Percentiles rank a stretch among this genome's conserved stretches.
phyloP scores from a whole-genome alignment of 2,329 filamentous ascomycete genomes.

The Ploettnerulaceae sp. region DNA sequence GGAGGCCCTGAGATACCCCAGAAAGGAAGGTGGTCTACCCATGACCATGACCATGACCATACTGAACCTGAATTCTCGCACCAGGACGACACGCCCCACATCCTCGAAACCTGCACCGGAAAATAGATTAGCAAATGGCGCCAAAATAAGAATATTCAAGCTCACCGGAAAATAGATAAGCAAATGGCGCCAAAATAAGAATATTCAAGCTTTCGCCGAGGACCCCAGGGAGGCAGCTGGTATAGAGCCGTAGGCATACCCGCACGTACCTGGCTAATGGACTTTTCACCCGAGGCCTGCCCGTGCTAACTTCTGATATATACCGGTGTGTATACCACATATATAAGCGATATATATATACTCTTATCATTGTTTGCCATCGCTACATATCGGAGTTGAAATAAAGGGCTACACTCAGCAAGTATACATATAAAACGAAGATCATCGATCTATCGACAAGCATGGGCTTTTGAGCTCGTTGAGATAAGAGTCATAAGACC shows the following conservation, averaged over 20 bases:
- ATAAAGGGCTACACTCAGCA: neutral
- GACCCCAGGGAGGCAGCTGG: neutral
- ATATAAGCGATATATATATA: too few relatives aligned
- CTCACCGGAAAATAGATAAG: neutral
- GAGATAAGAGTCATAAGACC: too few relatives aligned
- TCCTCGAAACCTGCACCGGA: too few relatives aligned
- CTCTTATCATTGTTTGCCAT: neutral
- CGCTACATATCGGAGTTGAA: neutral
- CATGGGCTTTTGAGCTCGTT: too few relatives aligned
- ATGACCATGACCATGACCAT: too few relatives aligned
- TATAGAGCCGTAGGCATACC: neutral
- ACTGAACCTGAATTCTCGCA: too few relatives aligned
- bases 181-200: neutral
- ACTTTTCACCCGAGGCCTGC: too few relatives aligned
- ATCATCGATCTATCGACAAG: too few relatives aligned
- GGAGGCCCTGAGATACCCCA: too few relatives aligned
- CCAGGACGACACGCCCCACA: too few relatives aligned
- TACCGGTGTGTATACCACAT: neutral
- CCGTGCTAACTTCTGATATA: neutral
- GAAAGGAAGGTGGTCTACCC: too few relatives aligned
- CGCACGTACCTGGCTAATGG: neutral
- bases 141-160: neutral
- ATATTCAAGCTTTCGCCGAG: conserved; percentile 1
- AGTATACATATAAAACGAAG: too few relatives aligned
- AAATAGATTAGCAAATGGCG: neutral